Evolutionary conservation across 192 early-diverging fungal species (phyloP).

Genomic region (Pilaira anomala): DNA sequence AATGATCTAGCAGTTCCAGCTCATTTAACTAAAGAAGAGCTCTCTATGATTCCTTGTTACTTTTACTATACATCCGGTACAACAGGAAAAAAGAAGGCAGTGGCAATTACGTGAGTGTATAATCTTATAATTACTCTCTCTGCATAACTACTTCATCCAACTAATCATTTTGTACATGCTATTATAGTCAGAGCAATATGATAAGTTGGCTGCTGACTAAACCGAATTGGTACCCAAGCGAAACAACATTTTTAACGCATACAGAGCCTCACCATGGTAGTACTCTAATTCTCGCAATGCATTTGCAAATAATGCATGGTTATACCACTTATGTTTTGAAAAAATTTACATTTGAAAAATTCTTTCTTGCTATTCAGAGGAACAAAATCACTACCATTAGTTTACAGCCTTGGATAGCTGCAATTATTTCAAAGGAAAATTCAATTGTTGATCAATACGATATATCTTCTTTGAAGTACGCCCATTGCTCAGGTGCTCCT

Average conservation of each 20-base stretch:
- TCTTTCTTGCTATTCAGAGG: constrained; percentile 48
- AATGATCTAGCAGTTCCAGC: constrained; percentile 16
- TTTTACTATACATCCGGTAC: constrained; percentile 34
- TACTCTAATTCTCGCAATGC: constrained; percentile 1
- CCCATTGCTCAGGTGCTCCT: neutral
- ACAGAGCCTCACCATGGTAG: constrained; percentile 2
- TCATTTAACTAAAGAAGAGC: constrained; percentile 23
- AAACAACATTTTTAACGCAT: no score
- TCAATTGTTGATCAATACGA: constrained; percentile 34
- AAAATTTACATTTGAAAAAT: constrained; percentile 54
- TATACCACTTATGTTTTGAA: constrained; percentile 31
- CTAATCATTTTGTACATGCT: no score
- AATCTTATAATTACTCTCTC: no score
- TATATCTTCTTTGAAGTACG: constrained; percentile 21
- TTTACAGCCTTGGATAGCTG: constrained; percentile 61
- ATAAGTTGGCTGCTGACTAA: no score
- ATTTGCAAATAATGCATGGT: neutral
- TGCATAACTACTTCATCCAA: no score
- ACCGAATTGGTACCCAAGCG: no score
- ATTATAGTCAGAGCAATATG: neutral
- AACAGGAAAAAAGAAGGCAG: constrained; percentile 27
- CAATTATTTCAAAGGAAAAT: constrained; percentile 47
- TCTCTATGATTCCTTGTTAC: constrained; percentile 13
- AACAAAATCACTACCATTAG: constrained; percentile 56
- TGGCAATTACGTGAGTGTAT: constrained; percentile 25